Conservation (phyloP, 31 red algal genomes). For the Bonnemaisonia californica region DNA sequence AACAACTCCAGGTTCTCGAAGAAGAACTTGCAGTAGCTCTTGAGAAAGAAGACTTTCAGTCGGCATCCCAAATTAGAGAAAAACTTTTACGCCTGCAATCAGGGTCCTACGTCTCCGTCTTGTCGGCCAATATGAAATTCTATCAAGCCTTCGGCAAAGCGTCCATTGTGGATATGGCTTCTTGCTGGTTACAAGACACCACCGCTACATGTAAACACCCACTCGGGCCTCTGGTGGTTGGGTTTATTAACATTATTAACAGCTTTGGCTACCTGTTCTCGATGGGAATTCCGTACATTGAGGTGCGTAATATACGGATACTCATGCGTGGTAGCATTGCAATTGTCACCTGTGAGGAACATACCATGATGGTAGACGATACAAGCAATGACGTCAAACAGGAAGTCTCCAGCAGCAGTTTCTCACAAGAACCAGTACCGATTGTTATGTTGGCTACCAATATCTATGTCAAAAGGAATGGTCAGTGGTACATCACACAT, state of each 20-base stretch:
- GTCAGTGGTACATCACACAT: conserved; percentile 48
- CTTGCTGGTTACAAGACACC: conserved; percentile 32
- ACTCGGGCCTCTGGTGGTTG: conserved; percentile 10
- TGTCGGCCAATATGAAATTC: conserved; percentile 58
- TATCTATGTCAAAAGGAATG: conserved; percentile 47
- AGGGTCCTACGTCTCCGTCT: conserved; percentile 41
- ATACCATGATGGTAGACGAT: conserved; percentile 10
- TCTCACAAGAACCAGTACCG: neutral
- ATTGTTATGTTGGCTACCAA: conserved; percentile 37
- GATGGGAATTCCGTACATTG: conserved; percentile 17
- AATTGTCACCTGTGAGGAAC: conserved; percentile 40
- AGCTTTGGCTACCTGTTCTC: conserved; percentile 46
- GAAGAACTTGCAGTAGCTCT: conserved; percentile 34
- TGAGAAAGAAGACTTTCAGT: conserved; percentile 15
- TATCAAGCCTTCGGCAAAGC: conserved; percentile 40
- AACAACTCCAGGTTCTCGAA: conserved; percentile 41
- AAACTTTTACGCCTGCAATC: conserved; percentile 47
- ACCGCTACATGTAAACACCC: conserved; percentile 32
- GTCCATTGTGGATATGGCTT: conserved; percentile 51
- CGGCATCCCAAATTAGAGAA: conserved; percentile 38
- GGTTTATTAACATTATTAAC: conserved; percentile 33
- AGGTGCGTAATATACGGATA: conserved; percentile 36
- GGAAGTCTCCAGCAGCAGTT: too few relatives aligned
- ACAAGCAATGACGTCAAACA: neutral
- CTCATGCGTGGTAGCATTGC: conserved; percentile 22